Base-by-base conservation (phyloP, 2,329 filamentous ascomycete genomes). In the Achaetomium macrosporum region DNA sequence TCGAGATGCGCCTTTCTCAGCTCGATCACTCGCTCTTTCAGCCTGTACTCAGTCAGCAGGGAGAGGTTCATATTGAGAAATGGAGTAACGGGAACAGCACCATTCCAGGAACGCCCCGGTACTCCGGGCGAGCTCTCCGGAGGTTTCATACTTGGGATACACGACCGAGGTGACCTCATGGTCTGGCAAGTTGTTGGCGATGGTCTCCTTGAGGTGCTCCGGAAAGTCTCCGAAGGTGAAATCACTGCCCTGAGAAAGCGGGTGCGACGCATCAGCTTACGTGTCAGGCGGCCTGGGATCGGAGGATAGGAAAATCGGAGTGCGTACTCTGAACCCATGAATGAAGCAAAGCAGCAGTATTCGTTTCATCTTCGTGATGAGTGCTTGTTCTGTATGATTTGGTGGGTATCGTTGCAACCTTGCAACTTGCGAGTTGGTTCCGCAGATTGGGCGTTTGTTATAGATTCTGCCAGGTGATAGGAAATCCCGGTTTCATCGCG, bases 21-120 rank as follows among this genome's bases (percentile, higher is more conserved):
- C 44, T 91, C 86, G 66, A 92, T 90, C 36, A 95, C 87, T 58
- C 83, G 83, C 64, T 90, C 84, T 63, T 88, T 86, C 43, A 95
- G 77, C 87, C 85, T 88, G 42, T 11, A 1, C 4, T 30, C 15
- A 16, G 31, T 17, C 39, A 41, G 12, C 5, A 13, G 12, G 5
- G 36, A 11, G 2, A 37, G 4, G 7, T 4, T 25, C 4, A 25
- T 25, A 7, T 7, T 25, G 25, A 25, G 7, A 7, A 16, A 42
- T 17, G 42, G 10, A 15, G 6, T 12, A 11, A n/a, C n/a, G 10
- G 16, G 12, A 1, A 13, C 3, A 19, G 29, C 64, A 76, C 76
- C 76, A 79, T 65, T 68, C 70, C 6, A 78, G 61, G 29, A 79
- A 77, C 0, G 68, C 68, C 5, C 66, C 65, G 1, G 73, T 69